Evolutionary conservation across 139 green algal genomes (phyloP), one percentile per base, ranked within the genome.

Genomic region (Pseudopediastrum boryanum): DNA sequence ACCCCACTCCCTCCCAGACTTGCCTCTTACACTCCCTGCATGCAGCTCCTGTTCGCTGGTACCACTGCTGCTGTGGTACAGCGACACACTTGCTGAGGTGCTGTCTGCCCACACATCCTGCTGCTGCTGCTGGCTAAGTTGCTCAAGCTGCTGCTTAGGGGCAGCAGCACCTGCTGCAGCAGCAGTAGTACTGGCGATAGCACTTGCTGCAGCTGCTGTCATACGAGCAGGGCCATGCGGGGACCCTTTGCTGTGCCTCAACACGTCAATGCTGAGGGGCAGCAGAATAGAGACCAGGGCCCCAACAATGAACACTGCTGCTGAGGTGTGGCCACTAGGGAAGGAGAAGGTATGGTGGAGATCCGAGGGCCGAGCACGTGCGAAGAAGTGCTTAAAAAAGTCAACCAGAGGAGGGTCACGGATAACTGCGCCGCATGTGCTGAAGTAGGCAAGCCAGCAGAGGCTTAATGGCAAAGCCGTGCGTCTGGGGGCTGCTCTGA

Each of bases 331-430:
- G 46, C 59, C 59, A 39, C 59, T 75, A 8, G 70, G 61, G 66
- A 65, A 83, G 6, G 67, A 74, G 44, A 63, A 74, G 35, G 44
- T 81, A 35, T 81, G 74, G 46, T 81, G 62, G 23, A 81, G n/a
- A 8, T 33, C 13, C 25, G 36, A 66, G 31, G 74, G 74, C 1
- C 74, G 58, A 9, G 54, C n/a, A 2, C 74, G 61, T 9, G 35
- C 61, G 50, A 81, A 81, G 6, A 33, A 3, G 9, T 64, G 31
- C 23, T 81, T 81, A 35, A 81, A 46, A 8, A 29, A 21, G 35
- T 62, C 42, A 10, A 81, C 74, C 8, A 81, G 44, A 4, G 35
- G 43, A 2, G 74, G 44, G 46, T 81, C 74, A 56, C 23, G 50
- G 23, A 61, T 25, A 25, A 25, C 25, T 62, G 64, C 71, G 59